A percentile compares a stretch with the other conserved stretches of the same genome.
Evolutionary conservation across 192 early-diverging fungal genomes (phyloP).

Genomic region (Backusella luteola): DNA sequence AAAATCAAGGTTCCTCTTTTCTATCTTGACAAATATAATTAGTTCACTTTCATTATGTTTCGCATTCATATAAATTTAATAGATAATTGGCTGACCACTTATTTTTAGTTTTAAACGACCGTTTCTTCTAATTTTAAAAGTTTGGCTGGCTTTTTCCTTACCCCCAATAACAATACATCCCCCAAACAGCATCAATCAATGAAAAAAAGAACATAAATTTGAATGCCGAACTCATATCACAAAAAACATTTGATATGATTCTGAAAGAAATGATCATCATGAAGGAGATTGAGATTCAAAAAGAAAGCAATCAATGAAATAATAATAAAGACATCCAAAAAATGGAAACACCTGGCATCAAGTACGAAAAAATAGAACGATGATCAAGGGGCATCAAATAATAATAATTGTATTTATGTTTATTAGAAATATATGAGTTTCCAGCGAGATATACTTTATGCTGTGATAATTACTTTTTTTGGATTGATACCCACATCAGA

Average conservation of each 20-base stretch:
- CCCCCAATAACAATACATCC: background rate
- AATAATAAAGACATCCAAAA: background rate
- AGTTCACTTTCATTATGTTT: background rate
- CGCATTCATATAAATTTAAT: background rate
- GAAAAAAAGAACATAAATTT: background rate
- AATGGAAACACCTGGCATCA: background rate
- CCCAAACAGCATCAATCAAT: background rate
- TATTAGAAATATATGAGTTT: background rate
- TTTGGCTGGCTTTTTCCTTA: background rate
- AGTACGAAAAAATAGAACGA: background rate
- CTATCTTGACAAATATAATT: background rate
- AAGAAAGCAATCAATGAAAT: background rate
- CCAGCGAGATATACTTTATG: background rate
- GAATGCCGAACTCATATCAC: background rate
- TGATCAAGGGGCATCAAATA: too few relatives aligned
- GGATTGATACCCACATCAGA: slow-evolving; percentile 3
- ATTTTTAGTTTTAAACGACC: background rate
- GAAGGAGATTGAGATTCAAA: background rate
- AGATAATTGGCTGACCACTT: background rate
- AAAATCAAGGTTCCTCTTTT: background rate
- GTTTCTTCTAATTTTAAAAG: background rate
- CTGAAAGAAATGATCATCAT: background rate
- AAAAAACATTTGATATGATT: background rate
- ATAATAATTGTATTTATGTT: too few relatives aligned
- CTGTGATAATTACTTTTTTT: background rate